Evolutionary conservation across 768 basidiomycete genomes (phyloP).

Genomic region (Pholiota microspora): DNA sequence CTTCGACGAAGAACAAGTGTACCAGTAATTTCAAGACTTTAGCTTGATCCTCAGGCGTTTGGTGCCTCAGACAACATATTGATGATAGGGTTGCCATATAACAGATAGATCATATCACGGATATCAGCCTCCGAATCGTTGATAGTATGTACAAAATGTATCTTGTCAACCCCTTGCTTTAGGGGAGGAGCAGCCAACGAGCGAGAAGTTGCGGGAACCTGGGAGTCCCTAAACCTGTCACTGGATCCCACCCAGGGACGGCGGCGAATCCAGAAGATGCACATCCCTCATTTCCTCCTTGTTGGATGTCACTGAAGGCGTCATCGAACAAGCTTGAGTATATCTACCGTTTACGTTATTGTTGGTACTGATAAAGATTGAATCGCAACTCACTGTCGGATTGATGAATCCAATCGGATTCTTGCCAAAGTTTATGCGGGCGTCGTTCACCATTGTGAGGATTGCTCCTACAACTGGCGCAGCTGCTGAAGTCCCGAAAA

Average conservation of each 20-base stretch:
- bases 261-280: slow-evolving; percentile 36
- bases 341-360: slow-evolving; percentile 27
- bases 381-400: slow-evolving; percentile 27
- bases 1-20: no score
- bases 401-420: slow-evolving; percentile 49
- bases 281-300: slow-evolving; percentile 44
- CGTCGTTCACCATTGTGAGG: slow-evolving; percentile 52
- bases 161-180: no score
- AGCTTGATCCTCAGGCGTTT: no score
- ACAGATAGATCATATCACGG: no score
- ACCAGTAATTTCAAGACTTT: no score
- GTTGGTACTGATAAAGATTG: neutral
- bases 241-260: slow-evolving; percentile 37
- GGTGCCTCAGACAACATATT: no score
- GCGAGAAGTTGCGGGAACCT: slow-evolving; percentile 33
- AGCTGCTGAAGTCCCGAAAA: slow-evolving; percentile 49
- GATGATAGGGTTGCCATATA: no score
- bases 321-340: slow-evolving; percentile 38
- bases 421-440: slow-evolving; percentile 40
- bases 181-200: slow-evolving; percentile 30
- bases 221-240: slow-evolving; percentile 53
- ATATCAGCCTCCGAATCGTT: neutral
- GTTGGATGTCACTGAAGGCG: slow-evolving; percentile 49
- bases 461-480: slow-evolving; percentile 48
- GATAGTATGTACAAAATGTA: no score